A percentile compares a stretch with the other conserved stretches of the same genome.
These are phyloP conservation scores for Penicillium pancosmium DNA, from an alignment of 495 filamentous ascomycete species.

Conservation along the genomic window DNA sequence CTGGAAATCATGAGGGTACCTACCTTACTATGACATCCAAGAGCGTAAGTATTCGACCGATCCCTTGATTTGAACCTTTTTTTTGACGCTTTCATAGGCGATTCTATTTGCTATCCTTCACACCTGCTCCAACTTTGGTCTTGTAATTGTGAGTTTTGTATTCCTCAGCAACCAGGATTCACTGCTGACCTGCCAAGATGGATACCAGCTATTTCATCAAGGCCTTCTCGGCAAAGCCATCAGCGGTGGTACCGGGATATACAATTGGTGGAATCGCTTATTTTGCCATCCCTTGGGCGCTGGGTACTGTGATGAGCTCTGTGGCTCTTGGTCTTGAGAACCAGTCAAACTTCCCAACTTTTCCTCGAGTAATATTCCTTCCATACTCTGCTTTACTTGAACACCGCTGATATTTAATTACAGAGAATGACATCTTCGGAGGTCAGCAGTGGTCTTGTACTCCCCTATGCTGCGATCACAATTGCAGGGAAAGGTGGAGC, in stretches of 20 bases:
- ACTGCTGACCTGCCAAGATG: constrained; percentile 27
- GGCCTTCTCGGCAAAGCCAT: constrained; percentile 43
- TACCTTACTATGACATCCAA: constrained; percentile 56
- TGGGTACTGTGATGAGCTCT: constrained; percentile 47
- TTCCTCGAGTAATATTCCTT: constrained; percentile 33
- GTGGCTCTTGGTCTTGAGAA: constrained; percentile 44
- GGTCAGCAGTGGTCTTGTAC: constrained; percentile 40
- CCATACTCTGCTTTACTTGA: background rate
- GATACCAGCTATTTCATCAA: constrained; percentile 53
- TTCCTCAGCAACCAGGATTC: background rate
- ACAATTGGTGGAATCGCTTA: constrained; percentile 48
- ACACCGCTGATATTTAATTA: background rate
- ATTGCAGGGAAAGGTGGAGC: constrained; percentile 49
- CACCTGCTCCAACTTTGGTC: constrained; percentile 43
- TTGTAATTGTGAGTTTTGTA: constrained; percentile 37
- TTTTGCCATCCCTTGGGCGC: constrained; percentile 47
- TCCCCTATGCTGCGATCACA: constrained; percentile 46
- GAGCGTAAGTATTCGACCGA: constrained; percentile 28
- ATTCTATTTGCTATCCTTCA: constrained; percentile 50
- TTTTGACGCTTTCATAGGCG: constrained; percentile 23
- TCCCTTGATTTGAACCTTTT: background rate
- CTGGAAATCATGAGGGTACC: constrained; percentile 48
- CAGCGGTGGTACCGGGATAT: constrained; percentile 45
- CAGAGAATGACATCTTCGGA: constrained; percentile 43
- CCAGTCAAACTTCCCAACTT: constrained; percentile 45